Evolutionary conservation across 1,284 basidiomycete species (phyloP), one percentile per base, ranked within the genome.

Genomic region (Cryptococcus deneoformans): DNA sequence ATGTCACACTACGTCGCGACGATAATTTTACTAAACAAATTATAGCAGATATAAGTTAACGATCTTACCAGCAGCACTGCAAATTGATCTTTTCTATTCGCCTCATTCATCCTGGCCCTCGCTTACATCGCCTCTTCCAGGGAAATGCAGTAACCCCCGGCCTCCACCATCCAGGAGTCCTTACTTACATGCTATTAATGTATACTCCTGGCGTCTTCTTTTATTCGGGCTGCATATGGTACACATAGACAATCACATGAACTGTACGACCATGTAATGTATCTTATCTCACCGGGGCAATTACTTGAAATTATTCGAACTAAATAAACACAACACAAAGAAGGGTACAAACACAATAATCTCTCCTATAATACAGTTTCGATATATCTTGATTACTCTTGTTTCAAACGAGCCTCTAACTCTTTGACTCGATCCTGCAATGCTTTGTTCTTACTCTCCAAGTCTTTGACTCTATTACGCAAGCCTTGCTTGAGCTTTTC

Each of bases 401-500:
- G 46, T 46, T 9, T 4, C 47, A 60, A 14, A 24, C 53, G 52
- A 40, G 36, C 44, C 52, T 68, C 66, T 11, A 68, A 51, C 53
- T 60, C 59, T 34, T 54, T 63, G 7, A 63, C 52, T 47, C 53
- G 57, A 37, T 56, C 54, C 58, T 68, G 64, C 50, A 70, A 46
- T 45, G 59, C 59, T 40, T 61, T 62, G 11, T 72, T 69, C 54
- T 59, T 51, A 9, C 69, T 69, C 55, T 73, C 62, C 45, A 71
- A 59, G 16, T 55, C 59, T 46, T 61, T 57, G 12, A 76, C 72
- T 29, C 65, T 70, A 49, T 54, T 66, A 20, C 74, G 61, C 60
- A 76, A 69, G 12, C 68, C 66, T 40, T 67, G 57, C 57, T 75
- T 75, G 62, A 70, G 70, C 44, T 65, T 59, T 39, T 76, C 69